Evolutionary conservation across 169 alveolate species (phyloP).

Genomic region (Cyclospora cayetanensis): DNA sequence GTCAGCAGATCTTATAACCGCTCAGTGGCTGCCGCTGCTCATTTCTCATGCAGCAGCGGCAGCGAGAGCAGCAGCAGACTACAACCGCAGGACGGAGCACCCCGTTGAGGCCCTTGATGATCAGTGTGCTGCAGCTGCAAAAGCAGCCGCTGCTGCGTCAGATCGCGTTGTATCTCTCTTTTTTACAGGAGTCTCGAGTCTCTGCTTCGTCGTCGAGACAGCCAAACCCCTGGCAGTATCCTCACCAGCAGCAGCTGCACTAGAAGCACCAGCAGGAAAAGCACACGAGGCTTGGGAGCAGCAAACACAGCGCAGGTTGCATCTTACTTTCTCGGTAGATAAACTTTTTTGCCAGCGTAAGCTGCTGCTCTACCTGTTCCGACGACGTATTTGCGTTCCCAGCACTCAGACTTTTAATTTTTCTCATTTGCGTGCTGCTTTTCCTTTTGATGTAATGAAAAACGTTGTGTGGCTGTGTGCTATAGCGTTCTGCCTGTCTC

Average conservation of each 20-base stretch:
- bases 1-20: not conserved
- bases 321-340: not conserved
- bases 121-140: not conserved
- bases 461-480: too few relatives aligned
- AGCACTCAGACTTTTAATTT: too few relatives aligned
- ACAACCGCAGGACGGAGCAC: not conserved
- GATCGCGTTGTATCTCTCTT: not conserved
- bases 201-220: not conserved
- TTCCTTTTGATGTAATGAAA: too few relatives aligned
- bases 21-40: not conserved
- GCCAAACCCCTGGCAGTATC: not conserved
- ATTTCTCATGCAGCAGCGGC: not conserved
- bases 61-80: not conserved
- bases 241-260: not conserved
- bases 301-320: not conserved
- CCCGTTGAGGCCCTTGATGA: not conserved
- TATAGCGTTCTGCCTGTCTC: too few relatives aligned
- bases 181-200: not conserved
- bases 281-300: not conserved
- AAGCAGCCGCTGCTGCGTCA: not conserved
- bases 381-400: too few relatives aligned
- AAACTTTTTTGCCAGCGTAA: not conserved
- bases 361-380: too few relatives aligned
- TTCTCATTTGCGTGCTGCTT: too few relatives aligned
- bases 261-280: not conserved